These are phyloP conservation scores for Wickerhamomyces subpelliculosus DNA, from an alignment of 805 yeast genomes.

Conservation along the genomic window DNA sequence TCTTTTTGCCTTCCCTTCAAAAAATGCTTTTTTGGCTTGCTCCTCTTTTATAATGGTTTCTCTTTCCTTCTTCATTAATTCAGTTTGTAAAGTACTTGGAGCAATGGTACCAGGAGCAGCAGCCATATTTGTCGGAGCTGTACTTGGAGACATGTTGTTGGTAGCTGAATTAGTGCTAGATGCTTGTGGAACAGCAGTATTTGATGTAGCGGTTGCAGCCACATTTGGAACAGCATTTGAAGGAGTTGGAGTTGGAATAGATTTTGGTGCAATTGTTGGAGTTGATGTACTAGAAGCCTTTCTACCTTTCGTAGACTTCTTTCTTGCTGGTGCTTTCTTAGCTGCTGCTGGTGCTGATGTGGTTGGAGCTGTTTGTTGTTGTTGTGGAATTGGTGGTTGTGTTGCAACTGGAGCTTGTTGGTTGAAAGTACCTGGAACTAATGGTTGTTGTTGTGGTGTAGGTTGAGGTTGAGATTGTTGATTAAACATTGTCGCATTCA, in stretches of 20 bases:
- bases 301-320: slow-evolving; percentile 7
- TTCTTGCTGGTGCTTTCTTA: slow-evolving; percentile 10
- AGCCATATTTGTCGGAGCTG: too few relatives aligned
- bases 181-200: background rate
- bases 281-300: slow-evolving; percentile 4
- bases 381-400: background rate
- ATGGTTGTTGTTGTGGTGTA: slow-evolving; percentile 2
- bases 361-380: background rate
- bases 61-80: slow-evolving; percentile 19
- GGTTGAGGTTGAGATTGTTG: slow-evolving; percentile 1
- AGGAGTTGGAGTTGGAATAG: background rate
- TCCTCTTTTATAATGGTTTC: slow-evolving; percentile 17
- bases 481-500: slow-evolving; percentile 1
- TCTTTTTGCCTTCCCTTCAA: slow-evolving; percentile 17
- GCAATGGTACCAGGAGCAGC: slow-evolving; percentile 1
- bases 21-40: slow-evolving; percentile 6
- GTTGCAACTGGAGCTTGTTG: slow-evolving; percentile 1
- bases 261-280: slow-evolving; percentile 2
- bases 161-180: background rate
- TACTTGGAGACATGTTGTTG: too few relatives aligned
- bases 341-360: background rate
- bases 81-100: slow-evolving; percentile 7
- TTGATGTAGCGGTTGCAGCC: background rate
- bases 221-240: background rate
- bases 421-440: background rate